Evolutionary conservation across 768 basidiomycete species (phyloP).

Genomic region (Rubroboletus pulcherrimus): DNA sequence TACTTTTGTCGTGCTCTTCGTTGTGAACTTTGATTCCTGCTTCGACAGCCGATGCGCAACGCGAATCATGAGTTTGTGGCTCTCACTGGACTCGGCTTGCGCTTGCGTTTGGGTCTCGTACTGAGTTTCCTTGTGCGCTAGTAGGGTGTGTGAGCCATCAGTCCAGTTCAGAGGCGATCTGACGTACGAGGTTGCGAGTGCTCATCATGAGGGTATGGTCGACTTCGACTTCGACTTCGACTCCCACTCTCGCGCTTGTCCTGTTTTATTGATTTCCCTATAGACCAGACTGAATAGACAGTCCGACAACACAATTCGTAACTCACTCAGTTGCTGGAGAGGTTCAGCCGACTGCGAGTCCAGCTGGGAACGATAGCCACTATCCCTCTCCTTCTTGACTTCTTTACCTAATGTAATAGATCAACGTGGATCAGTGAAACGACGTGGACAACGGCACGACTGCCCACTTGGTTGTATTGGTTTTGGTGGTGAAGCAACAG

Average conservation of each 20-base stretch:
- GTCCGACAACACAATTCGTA: background rate
- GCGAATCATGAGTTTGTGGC: constrained; percentile 25
- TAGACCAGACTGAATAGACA: background rate
- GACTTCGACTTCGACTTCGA: background rate
- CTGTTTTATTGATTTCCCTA: constrained; percentile 17
- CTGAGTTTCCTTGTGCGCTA: constrained; percentile 7
- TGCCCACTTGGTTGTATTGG: background rate
- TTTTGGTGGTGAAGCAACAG: constrained; percentile 3
- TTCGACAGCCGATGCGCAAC: constrained; percentile 28
- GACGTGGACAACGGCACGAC: background rate
- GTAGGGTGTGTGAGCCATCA: background rate
- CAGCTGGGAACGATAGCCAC: background rate
- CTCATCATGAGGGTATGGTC: background rate
- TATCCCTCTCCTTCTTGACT: constrained; percentile 3
- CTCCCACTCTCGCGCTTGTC: constrained; percentile 8
- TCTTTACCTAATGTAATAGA: background rate
- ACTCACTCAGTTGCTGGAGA: constrained; percentile 5
- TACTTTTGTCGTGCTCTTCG: constrained; percentile 31
- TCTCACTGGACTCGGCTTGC: constrained; percentile 5
- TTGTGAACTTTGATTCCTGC: constrained; percentile 32
- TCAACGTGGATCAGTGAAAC: background rate
- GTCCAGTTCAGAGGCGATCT: background rate
- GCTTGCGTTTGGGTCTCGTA: background rate
- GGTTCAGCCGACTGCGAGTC: background rate
- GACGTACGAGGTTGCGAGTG: constrained; percentile 13